phyloP scores from a whole-genome alignment of 768 basidiomycete species.

The Chalciporus chontae region DNA sequence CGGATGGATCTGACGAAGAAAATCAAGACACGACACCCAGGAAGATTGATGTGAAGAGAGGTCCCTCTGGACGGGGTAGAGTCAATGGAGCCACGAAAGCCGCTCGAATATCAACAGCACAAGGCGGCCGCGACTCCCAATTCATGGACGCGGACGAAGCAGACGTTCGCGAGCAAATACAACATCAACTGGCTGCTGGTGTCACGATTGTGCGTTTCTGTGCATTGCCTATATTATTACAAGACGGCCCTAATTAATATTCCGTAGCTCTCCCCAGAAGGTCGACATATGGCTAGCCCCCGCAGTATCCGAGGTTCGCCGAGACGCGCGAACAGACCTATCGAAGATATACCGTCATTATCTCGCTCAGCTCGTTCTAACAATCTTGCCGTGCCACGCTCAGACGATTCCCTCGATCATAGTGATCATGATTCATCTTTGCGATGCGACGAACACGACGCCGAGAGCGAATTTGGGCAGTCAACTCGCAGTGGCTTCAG shows the following conservation, averaged over 20 bases:
- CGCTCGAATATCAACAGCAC: slow-evolving; percentile 38
- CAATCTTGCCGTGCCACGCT: slow-evolving; percentile 41
- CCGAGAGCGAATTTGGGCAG: slow-evolving; percentile 53
- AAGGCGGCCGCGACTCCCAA: slow-evolving; percentile 65
- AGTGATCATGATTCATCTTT: slow-evolving; percentile 43
- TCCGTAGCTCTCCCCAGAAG: slow-evolving; percentile 59
- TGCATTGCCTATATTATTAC: background rate
- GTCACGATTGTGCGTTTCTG: slow-evolving; percentile 56
- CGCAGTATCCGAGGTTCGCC: slow-evolving; percentile 71
- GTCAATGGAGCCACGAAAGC: slow-evolving; percentile 24
- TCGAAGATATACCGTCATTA: slow-evolving; percentile 40
- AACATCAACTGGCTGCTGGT: slow-evolving; percentile 76
- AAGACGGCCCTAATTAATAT: slow-evolving; percentile 9
- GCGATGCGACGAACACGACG: slow-evolving; percentile 47
- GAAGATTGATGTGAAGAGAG: slow-evolving; percentile 44
- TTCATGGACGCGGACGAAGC: slow-evolving; percentile 90
- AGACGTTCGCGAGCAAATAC: slow-evolving; percentile 81
- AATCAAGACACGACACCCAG: slow-evolving; percentile 57
- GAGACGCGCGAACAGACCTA: slow-evolving; percentile 43
- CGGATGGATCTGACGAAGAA: slow-evolving; percentile 43
- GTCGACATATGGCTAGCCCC: slow-evolving; percentile 57
- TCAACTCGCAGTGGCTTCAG: slow-evolving; percentile 36
- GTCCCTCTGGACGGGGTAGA: slow-evolving; percentile 32
- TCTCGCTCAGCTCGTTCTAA: slow-evolving; percentile 37
- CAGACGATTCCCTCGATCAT: slow-evolving; percentile 41